phyloP scores from a whole-genome alignment of 176 grass and related monocot species.

The Paspalum vaginatum region DNA sequence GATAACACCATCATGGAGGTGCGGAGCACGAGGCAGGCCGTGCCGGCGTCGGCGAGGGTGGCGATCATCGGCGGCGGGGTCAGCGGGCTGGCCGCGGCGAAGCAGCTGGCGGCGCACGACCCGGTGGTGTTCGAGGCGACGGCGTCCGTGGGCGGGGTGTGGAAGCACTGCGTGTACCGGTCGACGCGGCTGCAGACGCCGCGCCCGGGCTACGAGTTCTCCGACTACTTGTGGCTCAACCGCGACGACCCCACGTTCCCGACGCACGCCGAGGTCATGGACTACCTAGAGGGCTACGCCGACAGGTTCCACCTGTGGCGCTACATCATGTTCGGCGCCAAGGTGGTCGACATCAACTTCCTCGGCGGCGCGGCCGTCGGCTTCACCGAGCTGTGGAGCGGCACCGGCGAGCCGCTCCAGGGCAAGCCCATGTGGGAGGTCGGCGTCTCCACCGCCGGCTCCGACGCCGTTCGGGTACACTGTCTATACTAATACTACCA shows the following conservation, averaged over 20 bases:
- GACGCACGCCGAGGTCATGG: constrained; percentile 72
- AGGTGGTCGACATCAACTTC: constrained; percentile 82
- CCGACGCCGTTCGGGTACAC: constrained; percentile 57
- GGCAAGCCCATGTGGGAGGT: constrained; percentile 83
- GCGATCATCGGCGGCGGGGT: constrained; percentile 91
- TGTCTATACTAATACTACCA: too few relatives aligned
- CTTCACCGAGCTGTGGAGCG: constrained; percentile 78
- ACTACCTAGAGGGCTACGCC: constrained; percentile 88
- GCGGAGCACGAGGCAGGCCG: constrained; percentile 43
- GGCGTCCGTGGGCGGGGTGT: constrained; percentile 72
- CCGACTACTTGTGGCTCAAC: constrained; percentile 79
- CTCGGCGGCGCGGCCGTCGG: constrained; percentile 46
- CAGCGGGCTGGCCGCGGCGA: constrained; percentile 82
- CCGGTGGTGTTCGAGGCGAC: constrained; percentile 91
- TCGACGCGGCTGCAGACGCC: constrained; percentile 91
- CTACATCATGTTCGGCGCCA: constrained; percentile 63
- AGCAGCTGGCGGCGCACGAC: constrained; percentile 70
- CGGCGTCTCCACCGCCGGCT: constrained; percentile 52
- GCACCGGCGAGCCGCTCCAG: constrained; percentile 48
- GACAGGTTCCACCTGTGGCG: constrained; percentile 68
- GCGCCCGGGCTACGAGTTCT: constrained; percentile 92
- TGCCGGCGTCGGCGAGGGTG: constrained; percentile 54
- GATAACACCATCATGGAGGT: too few relatives aligned
- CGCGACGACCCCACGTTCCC: constrained; percentile 85
- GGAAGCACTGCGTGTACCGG: constrained; percentile 88